phyloP scores from a whole-genome alignment of 352 stramenopile species.

The Pythium sp. region DNA sequence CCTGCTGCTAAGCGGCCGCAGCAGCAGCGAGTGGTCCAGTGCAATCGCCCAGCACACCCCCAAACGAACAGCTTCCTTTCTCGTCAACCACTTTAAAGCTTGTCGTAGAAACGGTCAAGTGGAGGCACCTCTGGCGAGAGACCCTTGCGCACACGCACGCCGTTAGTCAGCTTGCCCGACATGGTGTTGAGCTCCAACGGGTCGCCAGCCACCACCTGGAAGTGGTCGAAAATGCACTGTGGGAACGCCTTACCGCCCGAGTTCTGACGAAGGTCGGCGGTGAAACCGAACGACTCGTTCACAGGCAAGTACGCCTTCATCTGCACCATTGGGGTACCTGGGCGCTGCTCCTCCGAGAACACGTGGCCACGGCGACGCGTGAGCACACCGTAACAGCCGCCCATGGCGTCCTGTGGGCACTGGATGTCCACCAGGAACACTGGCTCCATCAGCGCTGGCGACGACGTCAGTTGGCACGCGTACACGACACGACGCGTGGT shows the following conservation, averaged over 20 bases:
- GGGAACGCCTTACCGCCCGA: constrained; percentile 99
- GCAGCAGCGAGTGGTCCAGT: not conserved
- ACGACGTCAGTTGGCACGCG: constrained; percentile 93
- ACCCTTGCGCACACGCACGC: constrained; percentile 97
- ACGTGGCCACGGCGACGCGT: constrained; percentile 98
- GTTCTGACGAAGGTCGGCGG: constrained; percentile 95
- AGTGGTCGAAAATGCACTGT: constrained; percentile 99
- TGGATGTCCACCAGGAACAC: constrained; percentile 99
- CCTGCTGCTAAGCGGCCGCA: not conserved
- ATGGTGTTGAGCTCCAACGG: constrained; percentile 92
- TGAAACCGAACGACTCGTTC: constrained; percentile 99
- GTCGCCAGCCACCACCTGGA: constrained; percentile 94
- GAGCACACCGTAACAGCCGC: constrained; percentile 98
- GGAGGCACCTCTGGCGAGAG: constrained; percentile 95
- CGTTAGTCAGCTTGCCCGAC: constrained; percentile 92
- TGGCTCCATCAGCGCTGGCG: constrained; percentile 96
- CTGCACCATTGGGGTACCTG: constrained; percentile 98
- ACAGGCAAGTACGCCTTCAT: constrained; percentile 99
- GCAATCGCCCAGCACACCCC: not conserved
- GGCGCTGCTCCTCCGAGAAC: constrained; percentile 97
- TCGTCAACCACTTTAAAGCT: constrained; percentile 90
- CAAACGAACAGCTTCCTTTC: constrained; percentile 15
- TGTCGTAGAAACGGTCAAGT: constrained; percentile 99
- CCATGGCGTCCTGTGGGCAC: constrained; percentile 97
- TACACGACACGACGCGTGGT: constrained; percentile 98